These are phyloP conservation scores for Neopestalotiopsis rosae DNA, from an alignment of 2,329 filamentous ascomycete genomes.

Conservation along the genomic window DNA sequence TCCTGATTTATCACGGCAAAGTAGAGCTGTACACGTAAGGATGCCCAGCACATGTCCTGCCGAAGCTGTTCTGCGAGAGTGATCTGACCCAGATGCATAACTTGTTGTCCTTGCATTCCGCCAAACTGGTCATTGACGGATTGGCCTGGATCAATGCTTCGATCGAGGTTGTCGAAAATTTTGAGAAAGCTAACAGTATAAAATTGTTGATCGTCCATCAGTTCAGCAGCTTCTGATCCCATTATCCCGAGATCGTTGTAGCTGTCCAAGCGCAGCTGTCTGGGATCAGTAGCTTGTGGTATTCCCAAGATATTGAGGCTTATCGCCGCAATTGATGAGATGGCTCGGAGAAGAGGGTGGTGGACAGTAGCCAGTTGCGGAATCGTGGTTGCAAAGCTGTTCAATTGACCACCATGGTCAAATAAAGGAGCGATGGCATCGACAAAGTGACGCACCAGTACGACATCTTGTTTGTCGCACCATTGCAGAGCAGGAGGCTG, in stretches of 20 bases:
- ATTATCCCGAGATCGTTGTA: background rate
- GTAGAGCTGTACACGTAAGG: conserved; percentile 1
- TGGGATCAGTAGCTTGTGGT: background rate
- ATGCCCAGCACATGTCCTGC: conserved; percentile 1
- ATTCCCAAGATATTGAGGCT: conserved; percentile 3
- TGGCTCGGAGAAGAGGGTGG: conserved; percentile 2
- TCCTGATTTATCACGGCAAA: conserved; percentile 4
- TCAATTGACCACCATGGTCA: conserved; percentile 9
- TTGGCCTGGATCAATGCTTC: background rate
- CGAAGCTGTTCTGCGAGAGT: background rate
- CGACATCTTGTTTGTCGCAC: conserved; percentile 1
- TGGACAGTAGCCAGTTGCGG: conserved; percentile 9
- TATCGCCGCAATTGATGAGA: conserved; percentile 6
- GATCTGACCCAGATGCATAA: background rate
- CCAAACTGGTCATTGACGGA: background rate
- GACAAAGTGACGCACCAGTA: conserved; percentile 17
- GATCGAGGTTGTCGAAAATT: background rate
- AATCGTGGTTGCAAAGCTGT: conserved; percentile 15
- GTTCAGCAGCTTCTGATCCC: background rate
- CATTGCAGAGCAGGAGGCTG: background rate
- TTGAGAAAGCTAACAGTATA: background rate
- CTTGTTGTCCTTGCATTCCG: background rate
- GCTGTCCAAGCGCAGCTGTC: conserved; percentile 4
- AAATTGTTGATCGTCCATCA: background rate
- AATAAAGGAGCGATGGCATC: conserved; percentile 17